Conservation (phyloP, 1,284 basidiomycete genomes). For the Gymnopus androsaceus region DNA sequence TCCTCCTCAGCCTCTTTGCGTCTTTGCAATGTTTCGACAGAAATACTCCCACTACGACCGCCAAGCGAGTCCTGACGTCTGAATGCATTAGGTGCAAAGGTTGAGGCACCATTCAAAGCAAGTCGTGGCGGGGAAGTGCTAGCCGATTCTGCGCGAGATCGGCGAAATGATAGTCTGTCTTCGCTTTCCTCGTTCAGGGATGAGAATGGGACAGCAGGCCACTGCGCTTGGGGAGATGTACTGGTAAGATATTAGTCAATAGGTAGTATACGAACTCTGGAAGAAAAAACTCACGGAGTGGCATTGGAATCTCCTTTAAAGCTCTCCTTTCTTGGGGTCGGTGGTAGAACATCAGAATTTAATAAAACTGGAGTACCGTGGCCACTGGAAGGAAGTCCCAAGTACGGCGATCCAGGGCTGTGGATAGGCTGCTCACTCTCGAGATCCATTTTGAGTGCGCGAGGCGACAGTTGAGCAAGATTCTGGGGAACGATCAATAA, state of each 20-base stretch:
- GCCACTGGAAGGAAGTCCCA: slow-evolving; percentile 28
- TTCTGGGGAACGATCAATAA: slow-evolving; percentile 40
- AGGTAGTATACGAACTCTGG: not conserved
- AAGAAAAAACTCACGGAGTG: slow-evolving; percentile 24
- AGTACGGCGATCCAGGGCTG: slow-evolving; percentile 29
- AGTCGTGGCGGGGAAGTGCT: slow-evolving; percentile 57
- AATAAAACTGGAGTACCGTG: slow-evolving; percentile 13
- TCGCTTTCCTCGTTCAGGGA: slow-evolving; percentile 32
- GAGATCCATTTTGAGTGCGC: slow-evolving; percentile 50
- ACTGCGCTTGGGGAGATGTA: slow-evolving; percentile 29
- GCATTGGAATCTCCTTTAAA: slow-evolving; percentile 8
- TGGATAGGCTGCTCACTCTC: slow-evolving; percentile 38
- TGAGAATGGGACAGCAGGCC: slow-evolving; percentile 54
- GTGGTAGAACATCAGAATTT: slow-evolving; percentile 38
- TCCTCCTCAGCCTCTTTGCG: slow-evolving; percentile 53
- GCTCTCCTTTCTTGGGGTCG: slow-evolving; percentile 30
- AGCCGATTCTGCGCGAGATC: slow-evolving; percentile 23
- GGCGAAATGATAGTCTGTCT: slow-evolving; percentile 15
- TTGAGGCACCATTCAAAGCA: slow-evolving; percentile 68
- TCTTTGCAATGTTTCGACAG: slow-evolving; percentile 53
- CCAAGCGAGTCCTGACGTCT: slow-evolving; percentile 32
- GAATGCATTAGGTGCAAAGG: slow-evolving; percentile 54
- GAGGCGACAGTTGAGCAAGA: slow-evolving; percentile 71
- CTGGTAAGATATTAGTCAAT: not conserved
- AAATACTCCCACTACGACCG: slow-evolving; percentile 22